These are phyloP conservation scores for Candida tammaniensis DNA, from an alignment of 805 yeast genomes.

Conservation along the genomic window DNA sequence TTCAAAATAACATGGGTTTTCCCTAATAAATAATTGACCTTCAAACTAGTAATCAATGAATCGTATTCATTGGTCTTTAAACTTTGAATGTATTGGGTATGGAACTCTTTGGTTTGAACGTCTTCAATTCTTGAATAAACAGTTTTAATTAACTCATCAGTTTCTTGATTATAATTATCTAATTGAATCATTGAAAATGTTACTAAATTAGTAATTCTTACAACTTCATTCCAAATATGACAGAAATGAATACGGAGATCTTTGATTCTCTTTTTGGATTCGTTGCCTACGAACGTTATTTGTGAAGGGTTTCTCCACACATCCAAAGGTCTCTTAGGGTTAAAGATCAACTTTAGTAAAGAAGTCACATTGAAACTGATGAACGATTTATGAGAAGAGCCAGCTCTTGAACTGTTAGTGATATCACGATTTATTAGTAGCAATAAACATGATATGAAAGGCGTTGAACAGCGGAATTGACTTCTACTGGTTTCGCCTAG, in stretches of 20 bases:
- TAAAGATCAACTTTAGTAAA: constrained; percentile 12
- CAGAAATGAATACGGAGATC: constrained; percentile 29
- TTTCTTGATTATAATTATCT: constrained; percentile 4
- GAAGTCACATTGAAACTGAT: background rate
- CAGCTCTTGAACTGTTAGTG: constrained; percentile 11
- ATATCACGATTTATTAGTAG: constrained; percentile 23
- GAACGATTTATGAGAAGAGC: background rate
- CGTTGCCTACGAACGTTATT: constrained; percentile 18
- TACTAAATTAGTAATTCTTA: constrained; percentile 26
- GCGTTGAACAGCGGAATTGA: too few species aligned
- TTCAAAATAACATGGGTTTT: constrained; percentile 20
- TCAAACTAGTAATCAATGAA: constrained; percentile 18
- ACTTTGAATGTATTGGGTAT: constrained; percentile 19
- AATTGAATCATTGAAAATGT: constrained; percentile 5
- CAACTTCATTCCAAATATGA: constrained; percentile 33
- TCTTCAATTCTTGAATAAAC: constrained; percentile 13
- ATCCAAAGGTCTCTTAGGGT: constrained; percentile 11
- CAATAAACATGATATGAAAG: constrained; percentile 18
- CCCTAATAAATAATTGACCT: constrained; percentile 29
- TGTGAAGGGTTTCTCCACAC: constrained; percentile 36
- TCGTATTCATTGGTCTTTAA: constrained; percentile 14
- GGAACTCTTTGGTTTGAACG: constrained; percentile 20
- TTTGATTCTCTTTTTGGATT: constrained; percentile 15
- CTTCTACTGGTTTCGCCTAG: too few species aligned
- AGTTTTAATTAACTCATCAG: constrained; percentile 6